These are phyloP conservation scores for Lizonia empirigonia DNA, from an alignment of 2,329 filamentous ascomycete genomes.

Conservation along the genomic window DNA sequence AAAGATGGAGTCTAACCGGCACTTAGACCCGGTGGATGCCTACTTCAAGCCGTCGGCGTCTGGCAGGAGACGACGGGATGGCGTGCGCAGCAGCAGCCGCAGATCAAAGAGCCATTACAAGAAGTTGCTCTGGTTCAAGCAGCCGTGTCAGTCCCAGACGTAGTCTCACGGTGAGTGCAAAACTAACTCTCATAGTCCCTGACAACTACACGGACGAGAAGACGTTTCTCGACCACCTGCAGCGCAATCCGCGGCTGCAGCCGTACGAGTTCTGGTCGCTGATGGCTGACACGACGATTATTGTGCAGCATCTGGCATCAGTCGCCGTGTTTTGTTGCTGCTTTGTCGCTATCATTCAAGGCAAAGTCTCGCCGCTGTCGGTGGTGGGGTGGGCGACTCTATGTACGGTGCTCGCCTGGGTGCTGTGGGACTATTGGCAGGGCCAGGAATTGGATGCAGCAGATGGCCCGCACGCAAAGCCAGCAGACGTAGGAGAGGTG, in stretches of 20 bases:
- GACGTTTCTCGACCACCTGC: conserved; percentile 94
- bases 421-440: conserved; percentile 90
- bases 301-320: conserved; percentile 94
- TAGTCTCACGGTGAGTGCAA: not conserved
- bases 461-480: not conserved
- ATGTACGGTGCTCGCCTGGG: conserved; percentile 84
- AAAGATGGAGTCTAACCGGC: conserved; percentile 21
- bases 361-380: conserved; percentile 85
- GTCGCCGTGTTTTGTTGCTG: conserved; percentile 94
- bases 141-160: conserved; percentile 70
- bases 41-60: conserved; percentile 11
- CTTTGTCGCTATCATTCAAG: conserved; percentile 87
- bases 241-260: conserved; percentile 89
- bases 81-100: conserved; percentile 68
- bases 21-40: conserved; percentile 21
- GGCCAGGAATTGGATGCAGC: conserved; percentile 66
- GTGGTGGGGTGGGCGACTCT: conserved; percentile 85
- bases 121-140: conserved; percentile 97
- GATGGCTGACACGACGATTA: conserved; percentile 92
- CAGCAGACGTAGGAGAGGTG: not conserved
- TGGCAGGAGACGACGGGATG: conserved; percentile 54
- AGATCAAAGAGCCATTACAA: conserved; percentile 81
- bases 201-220: conserved; percentile 98
- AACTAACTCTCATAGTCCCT: conserved; percentile 65
- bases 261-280: conserved; percentile 99